Base-by-base conservation (phyloP, 2,329 filamentous ascomycete species). In the Sporothrix humicola region DNA sequence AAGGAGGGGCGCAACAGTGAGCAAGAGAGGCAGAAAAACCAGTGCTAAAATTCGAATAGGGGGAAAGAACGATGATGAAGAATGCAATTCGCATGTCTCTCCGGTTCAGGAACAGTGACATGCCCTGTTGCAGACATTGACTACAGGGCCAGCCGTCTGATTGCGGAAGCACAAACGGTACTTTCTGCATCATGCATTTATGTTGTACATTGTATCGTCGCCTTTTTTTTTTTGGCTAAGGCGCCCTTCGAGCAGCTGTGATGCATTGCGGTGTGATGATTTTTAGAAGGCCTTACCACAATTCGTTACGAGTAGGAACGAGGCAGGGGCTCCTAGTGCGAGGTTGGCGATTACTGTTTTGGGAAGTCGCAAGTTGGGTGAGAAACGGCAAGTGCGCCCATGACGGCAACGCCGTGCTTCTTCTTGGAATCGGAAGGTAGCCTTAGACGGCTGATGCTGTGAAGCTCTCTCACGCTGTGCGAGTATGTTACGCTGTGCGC, bases 61-160 rank as follows among this genome's bases (percentile, higher is more conserved):
- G 48, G 50, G 66, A 54, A 54, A 31, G 50, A 56, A 17, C 48
- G 50, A 69, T 50, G 66, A 44, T 56, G 68, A 70, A 48, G 68
- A 70, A 70, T 70, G 68, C 50, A 69, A 44, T 44, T 54, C 66
- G 50, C 31, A 56, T 69, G 66, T 69, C 66, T 69, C 66, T 54
- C 66, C 66, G 66, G 48, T 69, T 54, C 46, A 12, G 66, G 66
- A 26, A 17, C 23, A 59, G 13, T 26, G n/a, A 12, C 56, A 26
- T 42, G 13, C 12, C 52, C 52, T 26, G 52, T 56, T 52, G 48
- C 48, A 52, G 15, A 37, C 31, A 37, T 37, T 37, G 15, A 23
- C 56, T 8, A 59, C 56, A 26, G 56, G 56, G 56, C 58, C 44
- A 44, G 15, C 26, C 20, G 7, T 12, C 23, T 13, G 42, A 15